Conservation (phyloP, 192 early-diverging fungal species). For the Backusella sp. region DNA sequence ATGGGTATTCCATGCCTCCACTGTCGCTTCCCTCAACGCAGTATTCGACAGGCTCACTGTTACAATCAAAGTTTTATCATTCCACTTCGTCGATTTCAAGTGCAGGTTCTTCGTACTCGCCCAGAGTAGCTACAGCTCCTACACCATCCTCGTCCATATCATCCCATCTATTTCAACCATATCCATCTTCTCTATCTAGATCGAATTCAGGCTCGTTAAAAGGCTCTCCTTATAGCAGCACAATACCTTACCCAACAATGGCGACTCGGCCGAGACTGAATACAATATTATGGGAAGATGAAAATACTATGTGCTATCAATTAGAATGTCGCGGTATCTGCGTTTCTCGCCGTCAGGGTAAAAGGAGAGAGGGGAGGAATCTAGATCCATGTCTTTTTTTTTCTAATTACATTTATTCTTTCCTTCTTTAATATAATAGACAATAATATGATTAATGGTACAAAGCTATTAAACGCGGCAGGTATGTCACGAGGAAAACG, state of each 20-base stretch:
- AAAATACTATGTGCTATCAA: slow-evolving; percentile 74
- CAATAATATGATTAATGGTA: slow-evolving; percentile 85
- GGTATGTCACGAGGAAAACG: slow-evolving; percentile 88
- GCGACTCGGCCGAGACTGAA: slow-evolving; percentile 45
- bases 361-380: neutral
- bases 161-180: slow-evolving; percentile 4
- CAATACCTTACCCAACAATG: neutral
- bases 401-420: neutral
- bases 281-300: slow-evolving; percentile 83
- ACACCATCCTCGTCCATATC: neutral
- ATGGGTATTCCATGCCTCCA: neutral
- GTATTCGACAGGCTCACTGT: neutral
- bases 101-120: neutral
- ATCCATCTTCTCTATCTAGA: slow-evolving; percentile 7
- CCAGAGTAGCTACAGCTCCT: neutral
- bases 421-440: slow-evolving; percentile 43
- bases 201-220: neutral
- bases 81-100: neutral
- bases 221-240: neutral
- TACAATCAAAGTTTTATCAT: neutral
- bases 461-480: slow-evolving; percentile 80
- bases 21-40: neutral
- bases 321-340: slow-evolving; percentile 74
- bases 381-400: neutral
- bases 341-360: slow-evolving; percentile 68